phyloP scores from a whole-genome alignment of 1,139 yeast genomes.

The Kodamaea sp. region DNA sequence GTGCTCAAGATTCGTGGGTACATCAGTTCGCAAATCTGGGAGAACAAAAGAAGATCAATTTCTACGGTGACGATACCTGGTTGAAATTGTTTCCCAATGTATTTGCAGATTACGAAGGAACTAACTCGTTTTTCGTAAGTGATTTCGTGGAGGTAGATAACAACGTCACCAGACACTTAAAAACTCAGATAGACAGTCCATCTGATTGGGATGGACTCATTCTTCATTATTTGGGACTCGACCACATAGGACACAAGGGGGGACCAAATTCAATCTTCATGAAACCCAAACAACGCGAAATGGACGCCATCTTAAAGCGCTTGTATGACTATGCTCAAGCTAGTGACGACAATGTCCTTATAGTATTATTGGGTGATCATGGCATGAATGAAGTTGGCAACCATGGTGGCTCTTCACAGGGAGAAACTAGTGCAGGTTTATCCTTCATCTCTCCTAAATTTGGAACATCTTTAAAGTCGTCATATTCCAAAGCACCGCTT shows the following conservation, averaged over 20 bases:
- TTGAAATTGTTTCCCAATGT: constrained; percentile 67
- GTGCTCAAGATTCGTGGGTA: constrained; percentile 86
- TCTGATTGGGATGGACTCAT: constrained; percentile 79
- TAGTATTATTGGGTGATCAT: constrained; percentile 88
- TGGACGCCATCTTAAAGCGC: constrained; percentile 66
- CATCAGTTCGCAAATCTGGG: constrained; percentile 52
- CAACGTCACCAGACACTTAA: constrained; percentile 88
- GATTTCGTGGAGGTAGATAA: constrained; percentile 92
- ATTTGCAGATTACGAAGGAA: constrained; percentile 76
- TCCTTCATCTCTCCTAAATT: constrained; percentile 67
- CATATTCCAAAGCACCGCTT: constrained; percentile 38
- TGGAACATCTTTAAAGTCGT: constrained; percentile 17
- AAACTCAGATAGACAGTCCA: constrained; percentile 43
- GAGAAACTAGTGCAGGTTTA: constrained; percentile 89
- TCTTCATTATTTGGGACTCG: constrained; percentile 88
- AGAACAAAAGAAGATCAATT: constrained; percentile 50
- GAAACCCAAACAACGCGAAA: constrained; percentile 79
- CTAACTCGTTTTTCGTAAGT: constrained; percentile 90
- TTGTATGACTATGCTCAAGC: constrained; percentile 44
- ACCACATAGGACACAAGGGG: constrained; percentile 97
- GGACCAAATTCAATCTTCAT: constrained; percentile 82
- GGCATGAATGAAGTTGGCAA: constrained; percentile 95
- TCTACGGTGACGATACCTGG: constrained; percentile 99
- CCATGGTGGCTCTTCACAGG: constrained; percentile 92
- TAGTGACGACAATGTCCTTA: constrained; percentile 51